Evolutionary conservation across 1,284 basidiomycete genomes (phyloP).

Genomic region (Malassezia furfur): DNA sequence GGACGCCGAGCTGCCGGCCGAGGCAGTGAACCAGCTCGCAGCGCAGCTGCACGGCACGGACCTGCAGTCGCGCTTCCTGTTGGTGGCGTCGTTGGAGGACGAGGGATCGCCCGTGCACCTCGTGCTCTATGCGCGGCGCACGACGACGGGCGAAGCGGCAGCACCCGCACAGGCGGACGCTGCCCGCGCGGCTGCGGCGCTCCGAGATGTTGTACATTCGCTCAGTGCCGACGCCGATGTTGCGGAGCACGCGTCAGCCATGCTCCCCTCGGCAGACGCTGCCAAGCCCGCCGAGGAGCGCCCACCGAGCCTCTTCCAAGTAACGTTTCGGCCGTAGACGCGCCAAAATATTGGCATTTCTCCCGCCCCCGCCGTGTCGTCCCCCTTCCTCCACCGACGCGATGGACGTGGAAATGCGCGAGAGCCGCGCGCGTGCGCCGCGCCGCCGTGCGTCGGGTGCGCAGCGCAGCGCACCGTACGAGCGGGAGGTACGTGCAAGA

Average conservation of each 20-base stretch:
- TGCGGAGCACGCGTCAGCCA: background rate
- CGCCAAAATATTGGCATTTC: background rate
- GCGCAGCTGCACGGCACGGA: background rate
- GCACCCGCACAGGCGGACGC: background rate
- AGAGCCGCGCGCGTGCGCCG: constrained; percentile 1
- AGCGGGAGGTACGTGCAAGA: constrained; percentile 1
- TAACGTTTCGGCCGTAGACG: constrained; percentile 5
- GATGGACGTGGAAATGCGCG: constrained; percentile 19
- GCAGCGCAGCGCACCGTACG: constrained; percentile 1
- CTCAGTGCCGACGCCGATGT: background rate
- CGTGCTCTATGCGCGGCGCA: constrained; percentile 1
- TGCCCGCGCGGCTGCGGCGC: background rate
- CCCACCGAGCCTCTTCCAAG: background rate
- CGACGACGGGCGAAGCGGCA: no score
- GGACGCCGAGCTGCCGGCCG: background rate
- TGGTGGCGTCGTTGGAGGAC: constrained; percentile 4
- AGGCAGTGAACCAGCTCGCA: background rate
- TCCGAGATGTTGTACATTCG: background rate
- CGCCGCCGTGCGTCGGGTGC: background rate
- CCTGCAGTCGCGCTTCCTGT: constrained; percentile 1
- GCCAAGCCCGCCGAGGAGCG: background rate
- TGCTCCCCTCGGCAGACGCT: background rate
- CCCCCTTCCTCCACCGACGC: background rate
- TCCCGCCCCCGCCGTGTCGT: background rate
- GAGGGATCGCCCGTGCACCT: background rate